Conservation (phyloP, 202 grass and related monocot species). For the Tripidium arundinaceum region DNA sequence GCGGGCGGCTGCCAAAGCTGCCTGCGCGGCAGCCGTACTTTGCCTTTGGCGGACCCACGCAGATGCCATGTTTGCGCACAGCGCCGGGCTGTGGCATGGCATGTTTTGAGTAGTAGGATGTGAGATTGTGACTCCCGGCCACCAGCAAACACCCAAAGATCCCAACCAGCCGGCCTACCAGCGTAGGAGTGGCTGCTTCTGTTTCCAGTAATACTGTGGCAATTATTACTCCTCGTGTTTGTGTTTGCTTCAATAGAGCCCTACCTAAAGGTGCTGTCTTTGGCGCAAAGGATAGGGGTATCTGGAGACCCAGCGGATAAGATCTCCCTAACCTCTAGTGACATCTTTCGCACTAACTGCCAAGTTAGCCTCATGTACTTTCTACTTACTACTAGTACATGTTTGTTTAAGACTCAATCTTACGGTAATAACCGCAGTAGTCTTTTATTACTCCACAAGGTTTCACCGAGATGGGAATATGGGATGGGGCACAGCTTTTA, state of each 20-base stretch:
- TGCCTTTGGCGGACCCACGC: no score
- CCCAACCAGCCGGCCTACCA: not conserved
- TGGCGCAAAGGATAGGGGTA: not conserved
- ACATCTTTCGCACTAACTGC: no score
- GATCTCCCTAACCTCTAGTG: no score
- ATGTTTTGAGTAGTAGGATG: no score
- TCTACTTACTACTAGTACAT: no score
- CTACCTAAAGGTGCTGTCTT: no score
- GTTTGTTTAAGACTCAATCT: not conserved
- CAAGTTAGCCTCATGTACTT: not conserved
- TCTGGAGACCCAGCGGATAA: not conserved
- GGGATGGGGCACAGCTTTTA: not conserved
- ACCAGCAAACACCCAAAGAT: not conserved
- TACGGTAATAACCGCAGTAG: not conserved
- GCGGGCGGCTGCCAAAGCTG: not conserved
- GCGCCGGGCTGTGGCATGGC: not conserved
- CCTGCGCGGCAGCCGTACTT: no score
- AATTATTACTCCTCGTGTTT: not conserved
- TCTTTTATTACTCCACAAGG: no score
- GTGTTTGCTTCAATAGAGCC: not conserved
- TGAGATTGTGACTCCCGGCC: not conserved
- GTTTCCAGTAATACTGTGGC: not conserved
- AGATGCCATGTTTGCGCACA: not conserved
- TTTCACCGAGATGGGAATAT: no score
- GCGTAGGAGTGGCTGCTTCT: not conserved